Evolutionary conservation across 2,329 filamentous ascomycete genomes (phyloP).

Genomic region (Myotisia sp.): DNA sequence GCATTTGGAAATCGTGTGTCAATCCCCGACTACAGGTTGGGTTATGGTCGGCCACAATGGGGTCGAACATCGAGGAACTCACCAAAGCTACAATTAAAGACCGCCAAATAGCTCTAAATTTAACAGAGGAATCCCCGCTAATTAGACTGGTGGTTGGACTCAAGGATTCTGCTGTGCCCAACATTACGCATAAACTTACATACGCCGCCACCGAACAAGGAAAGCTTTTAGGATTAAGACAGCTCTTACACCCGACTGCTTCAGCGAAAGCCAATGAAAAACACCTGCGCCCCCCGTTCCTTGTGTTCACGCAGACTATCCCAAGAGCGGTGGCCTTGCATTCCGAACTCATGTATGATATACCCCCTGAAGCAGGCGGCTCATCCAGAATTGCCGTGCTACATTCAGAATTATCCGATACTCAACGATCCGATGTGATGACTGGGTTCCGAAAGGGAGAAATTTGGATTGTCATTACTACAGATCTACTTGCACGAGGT

Average conservation of each 20-base stretch:
- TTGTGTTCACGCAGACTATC: slow-evolving; percentile 95
- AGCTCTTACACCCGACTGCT: slow-evolving; percentile 65
- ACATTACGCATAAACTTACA: slow-evolving; percentile 72
- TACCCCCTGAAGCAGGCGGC: slow-evolving; percentile 74
- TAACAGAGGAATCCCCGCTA: slow-evolving; percentile 37
- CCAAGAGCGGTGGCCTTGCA: slow-evolving; percentile 75
- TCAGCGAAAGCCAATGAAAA: slow-evolving; percentile 34
- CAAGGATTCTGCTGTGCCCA: slow-evolving; percentile 89
- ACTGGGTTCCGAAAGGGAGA: slow-evolving; percentile 79
- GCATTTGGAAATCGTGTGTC: slow-evolving; percentile 67
- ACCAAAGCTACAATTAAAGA: slow-evolving; percentile 52
- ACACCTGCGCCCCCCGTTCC: slow-evolving; percentile 66
- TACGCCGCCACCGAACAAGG: slow-evolving; percentile 89
- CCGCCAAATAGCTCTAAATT: slow-evolving; percentile 32
- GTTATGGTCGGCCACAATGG: slow-evolving; percentile 95
- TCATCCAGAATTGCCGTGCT: slow-evolving; percentile 74
- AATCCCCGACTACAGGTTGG: slow-evolving; percentile 57
- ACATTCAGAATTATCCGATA: slow-evolving; percentile 71
- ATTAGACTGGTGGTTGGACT: slow-evolving; percentile 85
- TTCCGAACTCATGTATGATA: slow-evolving; percentile 85
- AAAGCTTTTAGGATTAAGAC: slow-evolving; percentile 79
- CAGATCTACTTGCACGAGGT: slow-evolving; percentile 78
- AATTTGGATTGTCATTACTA: slow-evolving; percentile 93
- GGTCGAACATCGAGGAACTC: slow-evolving; percentile 74
- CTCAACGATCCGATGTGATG: slow-evolving; percentile 66